Evolutionary conservation across 2,329 filamentous ascomycete species (phyloP).

Genomic region (Orbilia oligospora): DNA sequence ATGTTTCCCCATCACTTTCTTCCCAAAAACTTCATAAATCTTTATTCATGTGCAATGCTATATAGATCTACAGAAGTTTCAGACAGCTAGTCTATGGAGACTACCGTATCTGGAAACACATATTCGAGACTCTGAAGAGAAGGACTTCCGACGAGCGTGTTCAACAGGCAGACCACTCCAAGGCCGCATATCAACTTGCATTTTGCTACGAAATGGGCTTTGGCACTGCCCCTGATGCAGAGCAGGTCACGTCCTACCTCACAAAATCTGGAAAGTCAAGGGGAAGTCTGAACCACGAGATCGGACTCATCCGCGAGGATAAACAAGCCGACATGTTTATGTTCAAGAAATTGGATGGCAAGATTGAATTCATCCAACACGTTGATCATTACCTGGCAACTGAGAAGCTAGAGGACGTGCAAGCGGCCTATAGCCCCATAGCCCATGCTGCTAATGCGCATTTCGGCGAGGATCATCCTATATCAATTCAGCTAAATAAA

Average conservation of each 20-base stretch:
- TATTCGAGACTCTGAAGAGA: conserved; percentile 9
- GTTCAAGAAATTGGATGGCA: conserved; percentile 9
- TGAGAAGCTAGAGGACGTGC: background rate
- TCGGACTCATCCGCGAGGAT: background rate
- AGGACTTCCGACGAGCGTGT: background rate
- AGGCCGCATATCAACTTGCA: conserved; percentile 7
- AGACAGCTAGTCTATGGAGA: conserved; percentile 12
- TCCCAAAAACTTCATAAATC: no score
- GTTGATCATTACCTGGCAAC: conserved; percentile 7
- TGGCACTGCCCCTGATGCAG: background rate
- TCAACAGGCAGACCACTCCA: background rate
- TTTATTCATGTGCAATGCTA: background rate
- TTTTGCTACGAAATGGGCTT: conserved; percentile 30
- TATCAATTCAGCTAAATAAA: conserved; percentile 3
- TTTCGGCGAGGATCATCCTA: conserved; percentile 15
- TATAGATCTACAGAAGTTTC: conserved; percentile 4
- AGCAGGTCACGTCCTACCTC: background rate
- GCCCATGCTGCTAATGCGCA: background rate
- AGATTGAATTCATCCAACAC: background rate
- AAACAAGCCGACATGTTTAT: background rate
- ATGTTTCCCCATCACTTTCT: background rate
- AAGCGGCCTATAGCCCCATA: background rate
- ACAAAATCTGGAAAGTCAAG: background rate
- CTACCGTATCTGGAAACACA: conserved; percentile 15
- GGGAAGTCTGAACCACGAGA: background rate